Evolutionary conservation across 2,329 filamentous ascomycete genomes (phyloP), one percentile per base, ranked within the genome.

Genomic region (Colletotrichum scovillei): DNA sequence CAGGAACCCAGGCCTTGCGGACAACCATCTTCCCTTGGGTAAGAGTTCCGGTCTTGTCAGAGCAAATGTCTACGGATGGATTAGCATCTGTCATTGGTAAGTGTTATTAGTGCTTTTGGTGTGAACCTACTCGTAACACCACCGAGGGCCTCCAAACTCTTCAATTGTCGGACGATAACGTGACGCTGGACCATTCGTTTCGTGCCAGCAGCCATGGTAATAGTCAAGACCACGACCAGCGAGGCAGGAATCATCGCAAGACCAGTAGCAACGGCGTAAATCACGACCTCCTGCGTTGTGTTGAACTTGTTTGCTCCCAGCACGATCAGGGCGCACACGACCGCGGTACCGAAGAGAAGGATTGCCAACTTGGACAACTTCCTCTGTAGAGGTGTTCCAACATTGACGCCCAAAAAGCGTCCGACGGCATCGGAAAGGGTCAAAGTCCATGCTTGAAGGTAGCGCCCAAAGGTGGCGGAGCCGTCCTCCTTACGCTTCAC

Each of bases 341-440:
- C 78, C 57, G 84, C 92, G 42, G 92, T 88, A 60, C 86, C 89
- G 77, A 94, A 93, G 2, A 94, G 88, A 2, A 92, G 81, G 30
- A 93, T 87, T 6, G 92, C 92, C 69, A 94, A 88, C 80, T 92
- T 92, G 77, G 90, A 92, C 60, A 94, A 83, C 79, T 92, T 93
- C 76, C 88, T 89, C 80, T 93, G 92, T 38, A 94, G 84, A 1
- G 92, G 92, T 14, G 92, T 94, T 52, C 92, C 92, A 38, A 90
- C 82, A 52, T 81, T 83, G 72, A 86, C 79, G 60, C 84, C 88
- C 64, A 89, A 87, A 78, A 89, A 86, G 74, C 85, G 81, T 24
- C 84, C 84, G 60, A 82, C 76, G 22, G 81, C 81, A 66, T 82
- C 79, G 8, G 78, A 78, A 7, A 79, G 75, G 6, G 84, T 86